Evolutionary conservation across 1,284 basidiomycete species (phyloP), one percentile per base, ranked within the genome.

Genomic region (Cryptococcus maquisensis): DNA sequence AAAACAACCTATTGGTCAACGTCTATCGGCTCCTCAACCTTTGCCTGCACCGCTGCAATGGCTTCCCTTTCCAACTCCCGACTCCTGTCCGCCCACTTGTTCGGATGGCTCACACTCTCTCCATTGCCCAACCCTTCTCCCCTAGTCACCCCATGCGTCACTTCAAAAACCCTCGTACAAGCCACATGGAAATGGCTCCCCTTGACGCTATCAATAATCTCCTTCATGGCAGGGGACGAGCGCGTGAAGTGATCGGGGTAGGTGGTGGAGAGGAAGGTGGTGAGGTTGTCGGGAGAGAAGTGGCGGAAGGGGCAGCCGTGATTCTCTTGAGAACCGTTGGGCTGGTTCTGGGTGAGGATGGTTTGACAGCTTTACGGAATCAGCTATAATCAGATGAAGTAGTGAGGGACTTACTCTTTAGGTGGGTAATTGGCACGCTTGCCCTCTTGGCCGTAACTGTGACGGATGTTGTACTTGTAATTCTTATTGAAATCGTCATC

Each of bases 401-500:
- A 18, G 40, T 39, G 46, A 20, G 21, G 4, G 21, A 65, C 80
- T 49, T 38, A 89, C 90, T 83, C 93, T 77, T 88, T 91, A 0
- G 96, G 93, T 4, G 90, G 83, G 73, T 98, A 98, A 75, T 98
- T 97, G 49, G 87, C 87, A 40, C 95, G 84, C 69, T 87, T 88
- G 8, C 96, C 96, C 74, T 98, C 96, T 42, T 97, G 79, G 44
- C 96, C 96, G 72, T 88, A 99, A 9, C 85, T 86, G 76, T 98
- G 96, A 39, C 95, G 86, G 65, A 99, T 94, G 67, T 98, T 98
- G 77, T 99, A 99, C 65, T 86, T 86, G 80, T 98, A 88, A 71
- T 97, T 90, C 74, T 98, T 99, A 79, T 93, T 94, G 79, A 98
- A 99, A 75, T 94, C 89, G 78, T 98, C 93, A 62, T 98, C 94